phyloP scores from a whole-genome alignment of 129 eudicot genomes.

The Mikania micrantha region DNA sequence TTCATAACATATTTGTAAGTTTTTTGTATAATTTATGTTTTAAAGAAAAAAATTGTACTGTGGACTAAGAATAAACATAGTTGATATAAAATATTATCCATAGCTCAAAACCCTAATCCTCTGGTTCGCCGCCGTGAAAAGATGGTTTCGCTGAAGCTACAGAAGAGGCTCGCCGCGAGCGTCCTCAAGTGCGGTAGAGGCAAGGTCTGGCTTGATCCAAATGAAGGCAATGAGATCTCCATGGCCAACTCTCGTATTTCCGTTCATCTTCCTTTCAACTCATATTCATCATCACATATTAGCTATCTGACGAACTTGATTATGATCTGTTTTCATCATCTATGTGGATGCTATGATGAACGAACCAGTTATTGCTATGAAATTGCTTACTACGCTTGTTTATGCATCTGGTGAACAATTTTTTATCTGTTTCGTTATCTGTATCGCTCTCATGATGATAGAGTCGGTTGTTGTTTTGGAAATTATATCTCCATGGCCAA shows the following conservation, averaged over 20 bases:
- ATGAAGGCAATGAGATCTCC: conserved; percentile 18
- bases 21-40: too few species aligned
- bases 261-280: background rate
- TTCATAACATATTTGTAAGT: too few species aligned
- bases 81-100: background rate
- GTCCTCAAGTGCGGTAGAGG: conserved; percentile 38
- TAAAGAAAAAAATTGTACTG: too few species aligned
- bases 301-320: background rate
- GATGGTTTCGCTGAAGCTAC: conserved; percentile 66
- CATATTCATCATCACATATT: background rate
- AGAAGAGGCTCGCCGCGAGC: conserved; percentile 73
- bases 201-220: conserved; percentile 5
- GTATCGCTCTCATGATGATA: background rate
- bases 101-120: background rate
- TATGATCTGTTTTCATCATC: background rate
- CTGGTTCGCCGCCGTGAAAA: background rate
- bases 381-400: background rate
- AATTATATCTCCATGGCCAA: too few species aligned
- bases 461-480: background rate
- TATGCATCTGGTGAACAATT: background rate
- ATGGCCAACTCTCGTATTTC: conserved; percentile 8
- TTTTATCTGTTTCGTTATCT: background rate
- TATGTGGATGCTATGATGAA: background rate
- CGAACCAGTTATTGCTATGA: background rate
- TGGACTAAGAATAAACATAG: too few species aligned